Conservation (phyloP, 495 filamentous ascomycete genomes). For the Daldinia loculata region DNA sequence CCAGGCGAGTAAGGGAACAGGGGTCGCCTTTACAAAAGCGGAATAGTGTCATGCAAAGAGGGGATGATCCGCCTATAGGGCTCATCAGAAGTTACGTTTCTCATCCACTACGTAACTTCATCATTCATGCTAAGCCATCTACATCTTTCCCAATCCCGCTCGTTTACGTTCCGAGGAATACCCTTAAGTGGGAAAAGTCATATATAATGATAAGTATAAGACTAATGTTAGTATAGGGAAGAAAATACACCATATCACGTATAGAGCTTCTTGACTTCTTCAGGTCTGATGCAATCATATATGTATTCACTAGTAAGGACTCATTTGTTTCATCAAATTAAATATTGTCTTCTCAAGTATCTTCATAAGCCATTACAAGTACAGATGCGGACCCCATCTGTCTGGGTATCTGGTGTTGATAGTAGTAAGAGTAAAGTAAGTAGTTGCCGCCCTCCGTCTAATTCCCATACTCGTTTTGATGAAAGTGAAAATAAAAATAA, state of each 20-base stretch:
- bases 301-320: background rate
- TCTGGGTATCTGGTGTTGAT: conserved; percentile 44
- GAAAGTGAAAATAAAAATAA: conserved; percentile 6
- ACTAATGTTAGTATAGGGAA: too few relatives aligned
- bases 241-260: background rate
- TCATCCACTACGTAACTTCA: too few relatives aligned
- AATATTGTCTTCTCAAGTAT: conserved; percentile 26
- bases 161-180: too few relatives aligned
- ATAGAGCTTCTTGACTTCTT: background rate
- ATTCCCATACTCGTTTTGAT: conserved; percentile 16
- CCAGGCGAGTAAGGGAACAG: conserved; percentile 9
- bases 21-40: conserved; percentile 7
- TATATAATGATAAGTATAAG: too few relatives aligned
- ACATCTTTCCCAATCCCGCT: too few relatives aligned
- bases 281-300: background rate
- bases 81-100: background rate
- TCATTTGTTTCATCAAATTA: conserved; percentile 9
- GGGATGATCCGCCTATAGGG: conserved; percentile 27
- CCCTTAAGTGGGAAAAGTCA: too few relatives aligned
- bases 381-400: conserved; percentile 40
- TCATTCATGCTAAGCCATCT: too few relatives aligned
- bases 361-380: conserved; percentile 43
- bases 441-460: conserved; percentile 45
- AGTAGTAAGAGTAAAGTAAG: conserved; percentile 4
- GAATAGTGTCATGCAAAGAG: conserved; percentile 19